phyloP scores from a whole-genome alignment of 1,284 basidiomycete genomes.

The Ceratobasidium sp. region DNA sequence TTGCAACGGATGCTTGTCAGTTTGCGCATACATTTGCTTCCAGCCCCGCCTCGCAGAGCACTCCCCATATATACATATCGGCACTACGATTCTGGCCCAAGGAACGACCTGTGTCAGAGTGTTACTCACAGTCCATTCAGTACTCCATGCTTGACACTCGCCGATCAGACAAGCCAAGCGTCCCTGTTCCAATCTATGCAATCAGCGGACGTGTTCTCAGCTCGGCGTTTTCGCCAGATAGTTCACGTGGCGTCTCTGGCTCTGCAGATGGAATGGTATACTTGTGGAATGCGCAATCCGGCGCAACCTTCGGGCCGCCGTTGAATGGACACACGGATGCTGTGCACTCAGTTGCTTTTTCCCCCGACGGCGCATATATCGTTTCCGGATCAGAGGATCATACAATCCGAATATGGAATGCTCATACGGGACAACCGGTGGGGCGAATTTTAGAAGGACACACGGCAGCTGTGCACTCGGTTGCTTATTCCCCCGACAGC shows the following conservation, averaged over 20 bases:
- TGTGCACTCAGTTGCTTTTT: not conserved
- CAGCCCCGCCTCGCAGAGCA: constrained; percentile 5
- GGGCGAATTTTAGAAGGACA: not conserved
- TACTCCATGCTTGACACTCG: not conserved
- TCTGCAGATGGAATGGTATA: not conserved
- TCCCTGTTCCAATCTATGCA: not conserved
- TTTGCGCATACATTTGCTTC: not conserved
- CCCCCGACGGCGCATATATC: not conserved
- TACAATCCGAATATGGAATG: not conserved
- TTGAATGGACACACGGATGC: not conserved
- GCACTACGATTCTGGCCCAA: not conserved
- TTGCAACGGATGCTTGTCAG: not conserved
- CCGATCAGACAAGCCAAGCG: not conserved
- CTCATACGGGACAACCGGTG: not conserved
- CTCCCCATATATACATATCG: constrained; percentile 16
- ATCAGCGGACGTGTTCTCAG: not conserved
- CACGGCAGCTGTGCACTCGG: not conserved
- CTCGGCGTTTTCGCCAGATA: constrained; percentile 24
- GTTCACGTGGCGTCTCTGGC: not conserved
- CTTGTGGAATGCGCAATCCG: not conserved
- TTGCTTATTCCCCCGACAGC: not conserved
- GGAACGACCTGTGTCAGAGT: not conserved
- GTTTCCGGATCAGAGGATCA: not conserved
- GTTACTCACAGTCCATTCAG: not conserved
- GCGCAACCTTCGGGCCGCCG: not conserved